phyloP scores from a whole-genome alignment of 192 early-diverging fungal species.

The Backusella morwellensis region DNA sequence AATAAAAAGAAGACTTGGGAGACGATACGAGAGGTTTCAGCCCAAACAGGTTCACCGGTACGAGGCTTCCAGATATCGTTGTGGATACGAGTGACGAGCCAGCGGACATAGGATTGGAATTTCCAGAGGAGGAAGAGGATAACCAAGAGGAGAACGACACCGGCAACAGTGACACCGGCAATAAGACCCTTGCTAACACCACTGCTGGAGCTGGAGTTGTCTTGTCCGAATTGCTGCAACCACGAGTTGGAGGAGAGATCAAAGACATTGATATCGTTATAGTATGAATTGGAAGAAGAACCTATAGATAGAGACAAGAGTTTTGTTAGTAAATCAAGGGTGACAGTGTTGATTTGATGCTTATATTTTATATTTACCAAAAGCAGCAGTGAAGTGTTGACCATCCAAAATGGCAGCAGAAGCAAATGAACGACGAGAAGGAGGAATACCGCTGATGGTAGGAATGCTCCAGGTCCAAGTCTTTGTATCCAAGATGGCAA shows the following conservation, averaged over 20 bases:
- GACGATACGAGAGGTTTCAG: conserved; percentile 33
- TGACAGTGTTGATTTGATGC: no score
- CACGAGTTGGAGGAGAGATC: conserved; percentile 15
- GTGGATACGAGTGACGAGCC: conserved; percentile 26
- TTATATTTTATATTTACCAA: conserved; percentile 24
- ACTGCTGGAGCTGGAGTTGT: neutral
- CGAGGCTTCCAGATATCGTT: conserved; percentile 35
- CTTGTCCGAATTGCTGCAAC: conserved; percentile 17
- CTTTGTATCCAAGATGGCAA: conserved; percentile 30
- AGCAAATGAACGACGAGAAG: conserved; percentile 30
- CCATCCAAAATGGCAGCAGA: conserved; percentile 24
- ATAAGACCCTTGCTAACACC: conserved; percentile 16
- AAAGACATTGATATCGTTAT: conserved; percentile 35
- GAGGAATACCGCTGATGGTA: conserved; percentile 21
- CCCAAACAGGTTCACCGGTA: conserved; percentile 37
- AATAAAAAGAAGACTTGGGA: conserved; percentile 34
- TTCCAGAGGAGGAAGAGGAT: conserved; percentile 28
- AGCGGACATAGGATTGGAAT: conserved; percentile 27
- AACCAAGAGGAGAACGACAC: conserved; percentile 21
- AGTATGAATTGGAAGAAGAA: conserved; percentile 23
- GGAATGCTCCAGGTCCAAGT: conserved; percentile 33
- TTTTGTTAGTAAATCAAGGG: neutral
- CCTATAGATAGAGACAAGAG: conserved; percentile 6
- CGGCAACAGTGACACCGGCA: conserved; percentile 32
- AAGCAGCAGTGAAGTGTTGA: conserved; percentile 24